These are phyloP conservation scores for Glebionis coronaria DNA, from an alignment of 129 eudicot genomes.

Conservation along the genomic window DNA sequence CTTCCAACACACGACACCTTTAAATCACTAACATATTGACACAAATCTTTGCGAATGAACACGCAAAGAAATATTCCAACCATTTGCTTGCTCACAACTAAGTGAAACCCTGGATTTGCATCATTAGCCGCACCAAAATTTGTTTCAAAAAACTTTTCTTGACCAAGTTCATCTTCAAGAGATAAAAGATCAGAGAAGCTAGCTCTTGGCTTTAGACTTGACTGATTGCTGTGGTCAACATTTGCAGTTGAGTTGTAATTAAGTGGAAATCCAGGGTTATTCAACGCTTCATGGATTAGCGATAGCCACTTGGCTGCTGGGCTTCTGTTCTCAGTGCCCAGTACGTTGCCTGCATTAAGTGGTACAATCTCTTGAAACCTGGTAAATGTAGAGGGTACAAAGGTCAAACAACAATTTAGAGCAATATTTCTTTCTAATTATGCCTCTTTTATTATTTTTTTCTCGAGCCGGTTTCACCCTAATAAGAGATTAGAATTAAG, in stretches of 20 bases:
- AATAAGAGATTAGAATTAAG: too few species aligned
- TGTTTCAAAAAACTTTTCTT: constrained; percentile 17
- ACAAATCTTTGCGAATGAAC: constrained; percentile 61
- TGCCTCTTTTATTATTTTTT: not conserved
- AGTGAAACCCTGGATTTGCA: constrained; percentile 31
- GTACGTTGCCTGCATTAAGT: constrained; percentile 81
- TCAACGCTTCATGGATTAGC: constrained; percentile 59
- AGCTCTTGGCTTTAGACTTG: constrained; percentile 40
- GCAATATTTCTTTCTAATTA: not conserved
- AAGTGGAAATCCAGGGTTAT: constrained; percentile 28
- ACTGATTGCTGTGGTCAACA: constrained; percentile 26
- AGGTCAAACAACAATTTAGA: constrained; percentile 18
- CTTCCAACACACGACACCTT: constrained; percentile 84
- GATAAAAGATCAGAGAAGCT: constrained; percentile 57
- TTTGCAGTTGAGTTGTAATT: constrained; percentile 26
- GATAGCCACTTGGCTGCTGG: constrained; percentile 81
- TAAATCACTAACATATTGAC: constrained; percentile 40
- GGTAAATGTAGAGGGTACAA: constrained; percentile 23
- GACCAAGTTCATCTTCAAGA: constrained; percentile 42
- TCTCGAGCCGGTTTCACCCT: too few species aligned
- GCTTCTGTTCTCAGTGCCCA: constrained; percentile 73
- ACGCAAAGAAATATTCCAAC: constrained; percentile 78
- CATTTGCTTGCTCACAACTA: constrained; percentile 87
- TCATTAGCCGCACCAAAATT: not conserved
- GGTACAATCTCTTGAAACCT: constrained; percentile 98